Base-by-base conservation (phyloP, 768 basidiomycete species). In the Mycena filopes region DNA sequence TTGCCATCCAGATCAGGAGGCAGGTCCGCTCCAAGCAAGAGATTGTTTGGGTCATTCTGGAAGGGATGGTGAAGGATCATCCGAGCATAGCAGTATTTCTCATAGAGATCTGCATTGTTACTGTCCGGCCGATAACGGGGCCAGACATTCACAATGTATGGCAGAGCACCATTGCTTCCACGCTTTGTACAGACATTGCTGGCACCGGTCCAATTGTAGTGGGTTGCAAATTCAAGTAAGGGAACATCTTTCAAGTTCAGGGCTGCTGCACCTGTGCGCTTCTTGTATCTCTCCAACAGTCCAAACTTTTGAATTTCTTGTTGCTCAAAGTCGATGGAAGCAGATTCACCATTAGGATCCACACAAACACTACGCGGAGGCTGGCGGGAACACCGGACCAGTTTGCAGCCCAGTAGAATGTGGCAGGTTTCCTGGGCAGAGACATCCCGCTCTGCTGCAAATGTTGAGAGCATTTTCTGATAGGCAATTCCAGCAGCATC, bases 1-100 rank as follows among this genome's bases (percentile, higher is more conserved):
- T 21, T 11, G 18, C 20, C 49, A 15, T 20, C 10, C 2, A 1
- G 16, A 36, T 38, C 26, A 28, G 23, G 61, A 7, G 54, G 54
- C 18, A 63, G 40, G 13, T 38, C 20, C 2, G 8, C 36, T 11
- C 41, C 28, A 28, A 23, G 29, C 3, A 60, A 42, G 9, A 69
- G 49, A n/a, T 66, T 25, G 15, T 46, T 12, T 18, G 42, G 21
- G 2, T 48, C 4, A 9, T 4, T 43, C 2, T 12, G 16, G 53
- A 67, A 70, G 2, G 69, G 69, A 50, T 70, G 69, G 31, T 69
- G 59, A 5, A 71, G 64, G 36, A 71, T 41, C 55, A 71, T 36
- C 23, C 49, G 15, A 3, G 70, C 70, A 66, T 71, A 69, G 31
- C 70, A 71, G 36, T 58, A 69, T 18, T 71, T 71, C 46, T 29